Conservation (phyloP, 2,329 filamentous ascomycete genomes). For the Grosmannia penicillata region DNA sequence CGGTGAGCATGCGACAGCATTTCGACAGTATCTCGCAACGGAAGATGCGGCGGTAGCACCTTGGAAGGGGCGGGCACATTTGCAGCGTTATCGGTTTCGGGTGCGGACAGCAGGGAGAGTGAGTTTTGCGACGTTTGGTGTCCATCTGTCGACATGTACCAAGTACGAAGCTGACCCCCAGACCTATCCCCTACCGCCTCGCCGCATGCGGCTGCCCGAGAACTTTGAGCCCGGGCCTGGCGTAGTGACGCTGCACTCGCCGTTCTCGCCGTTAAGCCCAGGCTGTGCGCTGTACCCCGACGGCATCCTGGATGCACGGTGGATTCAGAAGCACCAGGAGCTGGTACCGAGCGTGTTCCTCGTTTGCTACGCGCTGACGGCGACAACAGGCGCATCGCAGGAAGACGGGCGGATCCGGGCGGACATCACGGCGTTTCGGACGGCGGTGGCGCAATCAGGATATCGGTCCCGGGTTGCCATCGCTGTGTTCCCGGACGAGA, state of each 20-base stretch:
- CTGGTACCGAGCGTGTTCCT: constrained; percentile 68
- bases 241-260: constrained; percentile 61
- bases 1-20: constrained; percentile 45
- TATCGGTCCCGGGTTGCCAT: constrained; percentile 69
- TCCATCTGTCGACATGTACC: too few species aligned
- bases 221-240: constrained; percentile 31
- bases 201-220: constrained; percentile 38
- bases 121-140: constrained; percentile 23
- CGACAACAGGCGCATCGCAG: constrained; percentile 58
- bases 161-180: constrained; percentile 18
- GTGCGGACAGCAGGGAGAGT: constrained; percentile 70
- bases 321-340: constrained; percentile 81
- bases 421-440: constrained; percentile 68
- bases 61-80: constrained; percentile 48
- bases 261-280: constrained; percentile 79
- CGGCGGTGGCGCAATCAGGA: constrained; percentile 49
- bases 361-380: constrained; percentile 64
- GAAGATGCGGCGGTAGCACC: constrained; percentile 49
- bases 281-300: constrained; percentile 76
- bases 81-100: constrained; percentile 44
- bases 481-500: constrained; percentile 61
- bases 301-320: constrained; percentile 66
- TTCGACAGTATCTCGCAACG: constrained; percentile 51
- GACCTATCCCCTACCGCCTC: constrained; percentile 41
- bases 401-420: constrained; percentile 77